These are phyloP conservation scores for Austroboletus rostrupii DNA, from an alignment of 1,284 basidiomycete genomes.

Conservation along the genomic window DNA sequence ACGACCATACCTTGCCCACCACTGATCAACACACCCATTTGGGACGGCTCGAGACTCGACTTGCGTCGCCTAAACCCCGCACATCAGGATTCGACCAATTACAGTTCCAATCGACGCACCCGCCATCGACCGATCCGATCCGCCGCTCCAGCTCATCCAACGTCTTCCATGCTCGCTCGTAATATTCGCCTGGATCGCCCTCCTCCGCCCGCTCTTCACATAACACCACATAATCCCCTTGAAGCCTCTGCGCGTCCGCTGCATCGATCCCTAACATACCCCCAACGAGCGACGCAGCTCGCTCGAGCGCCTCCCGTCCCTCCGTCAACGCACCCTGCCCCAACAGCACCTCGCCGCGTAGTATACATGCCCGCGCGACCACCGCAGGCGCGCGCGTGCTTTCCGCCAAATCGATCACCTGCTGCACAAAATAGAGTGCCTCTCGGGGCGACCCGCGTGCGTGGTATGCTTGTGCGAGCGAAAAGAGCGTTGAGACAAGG, in stretches of 20 bases:
- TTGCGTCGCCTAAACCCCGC: slow-evolving; percentile 37
- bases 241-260: slow-evolving; percentile 59
- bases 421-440: slow-evolving; percentile 76
- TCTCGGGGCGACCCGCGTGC: slow-evolving; percentile 76
- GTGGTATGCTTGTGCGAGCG: slow-evolving; percentile 60
- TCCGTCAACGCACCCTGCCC: slow-evolving; percentile 56
- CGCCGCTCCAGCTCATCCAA: slow-evolving; percentile 55
- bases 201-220: slow-evolving; percentile 36
- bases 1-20: slow-evolving; percentile 55
- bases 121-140: slow-evolving; percentile 53
- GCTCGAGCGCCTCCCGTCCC: slow-evolving; percentile 48
- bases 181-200: slow-evolving; percentile 48
- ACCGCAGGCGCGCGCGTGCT: slow-evolving; percentile 64
- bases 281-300: slow-evolving; percentile 47
- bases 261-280: slow-evolving; percentile 51
- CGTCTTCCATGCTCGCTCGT: slow-evolving; percentile 50
- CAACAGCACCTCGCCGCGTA: slow-evolving; percentile 66
- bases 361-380: slow-evolving; percentile 58
- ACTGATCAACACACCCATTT: slow-evolving; percentile 28
- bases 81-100: slow-evolving; percentile 7
- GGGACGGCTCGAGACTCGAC: slow-evolving; percentile 31
- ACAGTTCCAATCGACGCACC: slow-evolving; percentile 32
- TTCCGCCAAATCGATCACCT: slow-evolving; percentile 66
- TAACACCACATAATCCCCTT: slow-evolving; percentile 56
- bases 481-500: slow-evolving; percentile 61